Base-by-base conservation (phyloP, 2,329 filamentous ascomycete genomes). In the Hyphodiscus sp. region DNA sequence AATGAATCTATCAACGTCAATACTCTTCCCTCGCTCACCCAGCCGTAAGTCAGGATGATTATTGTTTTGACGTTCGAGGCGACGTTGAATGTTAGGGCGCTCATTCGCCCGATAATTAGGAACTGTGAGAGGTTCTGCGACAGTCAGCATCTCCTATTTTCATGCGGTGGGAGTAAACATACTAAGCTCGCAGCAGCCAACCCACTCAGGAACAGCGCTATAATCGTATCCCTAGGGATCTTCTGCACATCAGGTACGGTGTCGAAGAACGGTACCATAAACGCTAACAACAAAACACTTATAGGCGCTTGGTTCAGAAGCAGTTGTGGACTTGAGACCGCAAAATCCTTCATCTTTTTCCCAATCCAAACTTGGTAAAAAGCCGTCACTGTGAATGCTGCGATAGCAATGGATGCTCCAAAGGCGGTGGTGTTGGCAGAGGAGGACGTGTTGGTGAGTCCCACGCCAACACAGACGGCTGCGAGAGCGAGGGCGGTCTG, bases 311-410 rank as follows among this genome's bases (percentile, higher is more conserved):
- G 73, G 58, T 74, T 75, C 47, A 74, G 64, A 6, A 75, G 66
- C 15, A 75, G 65, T 56, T 75, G 73, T 1, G 72, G 71, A 41
- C 69, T 70, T 0, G 71, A 70, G 13, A 74, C 73, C 1, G 45
- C 45, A 45, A 75, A 73, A 58, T 75, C 73, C 52, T 71, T 69
- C 52, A 75, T 74, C 62, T 74, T 74, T 68, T 74, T 74, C 58
- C 72, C 73, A 53, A 75, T 75, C 73, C 73, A 75, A 46, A 74
- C 73, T 61, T 74, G 72, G 56, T 75, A 75, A 46, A 75, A 70
- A 1, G 72, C 73, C 9, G 73, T 74, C 2, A 71, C 70, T 52
- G 68, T 70, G 56, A 75, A 74, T 9, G 73, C 73, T 33, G 71
- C 62, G 3, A 69, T 67, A 1, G 73, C 73, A 53, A 74, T 69